A percentile compares a stretch with the other conserved stretches of the same genome.
These are phyloP conservation scores for Kwoniella shandongensis DNA, from an alignment of 768 basidiomycete genomes.

Conservation along the genomic window DNA sequence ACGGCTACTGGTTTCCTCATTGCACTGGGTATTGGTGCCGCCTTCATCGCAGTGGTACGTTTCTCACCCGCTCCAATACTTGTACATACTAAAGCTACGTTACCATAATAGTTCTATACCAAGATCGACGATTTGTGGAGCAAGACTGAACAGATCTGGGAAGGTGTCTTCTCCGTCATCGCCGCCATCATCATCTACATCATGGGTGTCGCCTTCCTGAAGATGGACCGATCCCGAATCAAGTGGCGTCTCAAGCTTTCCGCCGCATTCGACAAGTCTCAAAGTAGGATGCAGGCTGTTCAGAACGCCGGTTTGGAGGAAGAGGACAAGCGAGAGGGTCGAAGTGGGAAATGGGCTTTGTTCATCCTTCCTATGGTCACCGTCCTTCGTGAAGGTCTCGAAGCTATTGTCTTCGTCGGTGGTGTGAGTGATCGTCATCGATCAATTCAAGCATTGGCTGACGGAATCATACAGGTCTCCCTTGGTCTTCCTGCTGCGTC, in stretches of 20 bases:
- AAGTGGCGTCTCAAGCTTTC: constrained; percentile 91
- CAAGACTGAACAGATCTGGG: constrained; percentile 85
- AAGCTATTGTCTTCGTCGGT: constrained; percentile 90
- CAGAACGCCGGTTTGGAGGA: constrained; percentile 3
- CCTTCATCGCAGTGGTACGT: constrained; percentile 75
- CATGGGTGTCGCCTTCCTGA: constrained; percentile 93
- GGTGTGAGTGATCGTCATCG: constrained; percentile 58
- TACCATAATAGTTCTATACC: constrained; percentile 70
- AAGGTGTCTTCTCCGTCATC: constrained; percentile 64
- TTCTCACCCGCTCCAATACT: background rate
- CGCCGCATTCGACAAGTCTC: constrained; percentile 63
- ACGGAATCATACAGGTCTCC: constrained; percentile 59
- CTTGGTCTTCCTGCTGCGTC: constrained; percentile 76
- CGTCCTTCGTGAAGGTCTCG: constrained; percentile 89
- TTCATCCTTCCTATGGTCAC: constrained; percentile 89
- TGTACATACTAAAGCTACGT: background rate
- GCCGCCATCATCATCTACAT: constrained; percentile 73
- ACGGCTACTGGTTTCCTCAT: constrained; percentile 71
- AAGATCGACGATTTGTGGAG: constrained; percentile 79
- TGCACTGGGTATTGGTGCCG: constrained; percentile 79
- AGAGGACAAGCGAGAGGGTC: constrained; percentile 55
- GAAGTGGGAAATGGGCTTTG: constrained; percentile 72
- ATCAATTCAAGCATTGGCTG: background rate
- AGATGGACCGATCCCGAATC: constrained; percentile 88
- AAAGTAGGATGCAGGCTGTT: constrained; percentile 28